These are phyloP conservation scores for Erigeron canadensis DNA, from an alignment of 129 eudicot genomes.

Conservation along the genomic window DNA sequence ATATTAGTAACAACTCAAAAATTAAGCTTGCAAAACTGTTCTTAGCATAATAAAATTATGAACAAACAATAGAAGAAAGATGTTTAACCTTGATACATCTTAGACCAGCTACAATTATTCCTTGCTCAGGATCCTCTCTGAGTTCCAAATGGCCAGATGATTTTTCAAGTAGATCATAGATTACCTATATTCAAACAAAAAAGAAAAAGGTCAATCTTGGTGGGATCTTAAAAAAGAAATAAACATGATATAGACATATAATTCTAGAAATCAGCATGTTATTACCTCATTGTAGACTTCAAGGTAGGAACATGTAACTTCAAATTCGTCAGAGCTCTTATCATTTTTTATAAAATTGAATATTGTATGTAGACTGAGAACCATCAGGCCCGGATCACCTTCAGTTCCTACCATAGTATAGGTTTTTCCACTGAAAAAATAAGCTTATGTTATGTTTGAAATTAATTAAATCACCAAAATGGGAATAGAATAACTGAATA, in stretches of 20 bases:
- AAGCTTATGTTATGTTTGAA: conserved; percentile 16
- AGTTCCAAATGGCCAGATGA: conserved; percentile 96
- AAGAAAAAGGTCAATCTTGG: background rate
- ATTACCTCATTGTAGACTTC: conserved; percentile 96
- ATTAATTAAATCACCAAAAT: conserved; percentile 11
- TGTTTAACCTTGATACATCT: conserved; percentile 72
- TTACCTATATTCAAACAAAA: conserved; percentile 61
- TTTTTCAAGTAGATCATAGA: conserved; percentile 92
- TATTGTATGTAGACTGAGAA: conserved; percentile 83
- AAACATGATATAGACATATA: conserved; percentile 4
- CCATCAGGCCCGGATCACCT: conserved; percentile 93
- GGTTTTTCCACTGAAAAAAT: conserved; percentile 79
- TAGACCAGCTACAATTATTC: conserved; percentile 83
- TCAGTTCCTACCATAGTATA: conserved; percentile 92
- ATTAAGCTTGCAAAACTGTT: background rate
- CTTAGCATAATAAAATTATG: background rate
- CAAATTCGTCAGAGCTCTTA: conserved; percentile 56
- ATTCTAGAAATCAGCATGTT: conserved; percentile 12
- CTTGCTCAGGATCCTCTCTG: conserved; percentile 94
- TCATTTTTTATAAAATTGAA: conserved; percentile 66
- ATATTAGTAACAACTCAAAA: background rate
- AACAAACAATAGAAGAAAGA: background rate
- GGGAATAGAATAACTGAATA: conserved; percentile 1
- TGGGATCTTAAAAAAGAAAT: conserved; percentile 10
- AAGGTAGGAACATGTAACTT: conserved; percentile 90